Evolutionary conservation across 495 filamentous ascomycete genomes (phyloP), one percentile per base, ranked within the genome.

Genomic region (Geoglossum glabrum): DNA sequence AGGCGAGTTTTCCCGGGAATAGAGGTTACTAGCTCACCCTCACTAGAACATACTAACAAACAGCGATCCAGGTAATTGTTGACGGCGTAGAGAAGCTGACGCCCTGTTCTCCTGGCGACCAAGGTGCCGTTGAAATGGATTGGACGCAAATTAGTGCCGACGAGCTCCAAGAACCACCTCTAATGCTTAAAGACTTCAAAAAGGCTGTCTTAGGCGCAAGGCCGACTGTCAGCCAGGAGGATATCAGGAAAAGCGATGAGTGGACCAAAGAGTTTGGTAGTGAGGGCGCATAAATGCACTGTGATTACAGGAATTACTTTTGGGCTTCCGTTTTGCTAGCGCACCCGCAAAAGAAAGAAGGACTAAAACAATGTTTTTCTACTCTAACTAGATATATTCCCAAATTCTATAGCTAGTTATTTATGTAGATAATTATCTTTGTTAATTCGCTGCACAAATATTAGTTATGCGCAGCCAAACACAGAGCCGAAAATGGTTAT

Each of bases 191-290:
- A 67, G 92, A 99, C 68, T 97, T 99, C 67, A 76, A 92, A 64
- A 90, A 88, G 66, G 93, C 92, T 19, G 83, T 99, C 64, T 89
- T 84, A 64, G 81, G 80, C 21, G 84, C 86, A 4, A 66, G 90
- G 61, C 92, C 93, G 26, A 96, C 93, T 0, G 93, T 99, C 54
- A 90, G 87, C 51, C 71, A 75, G 7, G 85, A 83, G 23, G 92
- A 99, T 69, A 76, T 97, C 34, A 74, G 78, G 61, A 75, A 79
- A 61, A 97, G 90, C 69, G 74, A 85, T 60, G 89, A 96, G 47
- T 99, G 92, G 92, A 99, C 92, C 1, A 73, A 81, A 63, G 90
- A 97, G 70, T 99, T 97, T 71, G 92, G 92, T 57, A 96, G 90
- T 67, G 92, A 99, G 66, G 92, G 90, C 19, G 77, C 78, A 28